These are phyloP conservation scores for Hyphopichia khmerensis DNA, from an alignment of 1,139 yeast genomes.

Conservation along the genomic window DNA sequence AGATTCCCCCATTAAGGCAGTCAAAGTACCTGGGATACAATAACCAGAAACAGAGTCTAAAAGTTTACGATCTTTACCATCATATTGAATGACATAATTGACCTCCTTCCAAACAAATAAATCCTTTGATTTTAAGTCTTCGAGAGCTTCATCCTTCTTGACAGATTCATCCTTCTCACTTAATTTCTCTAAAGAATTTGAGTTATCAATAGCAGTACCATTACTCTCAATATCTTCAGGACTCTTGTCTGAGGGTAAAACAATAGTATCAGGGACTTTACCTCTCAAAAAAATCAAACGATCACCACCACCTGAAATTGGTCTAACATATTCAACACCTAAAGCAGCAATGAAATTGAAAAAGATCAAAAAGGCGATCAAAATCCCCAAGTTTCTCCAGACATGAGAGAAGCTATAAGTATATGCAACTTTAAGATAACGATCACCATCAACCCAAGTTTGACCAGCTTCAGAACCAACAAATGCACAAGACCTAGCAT, in stretches of 20 bases:
- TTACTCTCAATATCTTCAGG: slow-evolving; percentile 7
- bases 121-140: slow-evolving; percentile 7
- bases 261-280: slow-evolving; percentile 16
- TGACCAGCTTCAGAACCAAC: slow-evolving; percentile 60
- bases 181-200: slow-evolving; percentile 5
- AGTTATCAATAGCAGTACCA: slow-evolving; percentile 4
- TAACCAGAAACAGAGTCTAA: slow-evolving; percentile 21
- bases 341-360: slow-evolving; percentile 55
- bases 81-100: slow-evolving; percentile 54
- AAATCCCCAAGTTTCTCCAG: slow-evolving; percentile 86
- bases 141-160: neutral
- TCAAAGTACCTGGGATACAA: slow-evolving; percentile 34
- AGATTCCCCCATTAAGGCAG: slow-evolving; percentile 32
- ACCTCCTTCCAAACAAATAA: slow-evolving; percentile 44
- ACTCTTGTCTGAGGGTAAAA: slow-evolving; percentile 17
- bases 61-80: slow-evolving; percentile 47
- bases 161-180: neutral
- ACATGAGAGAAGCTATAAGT: slow-evolving; percentile 50
- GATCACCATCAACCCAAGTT: slow-evolving; percentile 49
- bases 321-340: slow-evolving; percentile 65
- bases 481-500: slow-evolving; percentile 43
- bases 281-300: slow-evolving; percentile 59
- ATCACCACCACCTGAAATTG: slow-evolving; percentile 83
- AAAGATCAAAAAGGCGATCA: slow-evolving; percentile 53
- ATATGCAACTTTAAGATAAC: slow-evolving; percentile 44